Conservation (phyloP, 345 rosid genomes). For the Eucalyptus paniculata region DNA sequence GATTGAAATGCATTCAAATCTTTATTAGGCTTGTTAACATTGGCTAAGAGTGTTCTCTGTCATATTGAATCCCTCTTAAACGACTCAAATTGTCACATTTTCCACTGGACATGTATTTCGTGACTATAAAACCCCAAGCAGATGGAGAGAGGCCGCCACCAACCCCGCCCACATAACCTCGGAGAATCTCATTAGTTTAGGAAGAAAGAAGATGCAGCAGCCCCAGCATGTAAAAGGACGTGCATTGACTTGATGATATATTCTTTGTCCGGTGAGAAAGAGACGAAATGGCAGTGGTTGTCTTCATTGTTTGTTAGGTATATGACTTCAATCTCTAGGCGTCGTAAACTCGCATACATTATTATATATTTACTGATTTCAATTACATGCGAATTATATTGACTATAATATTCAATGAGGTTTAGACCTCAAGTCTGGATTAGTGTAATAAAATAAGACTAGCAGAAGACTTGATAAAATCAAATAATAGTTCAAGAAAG, state of each 20-base stretch:
- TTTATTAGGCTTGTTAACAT: too few species aligned
- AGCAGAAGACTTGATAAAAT: not conserved
- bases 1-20: too few species aligned
- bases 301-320: not conserved
- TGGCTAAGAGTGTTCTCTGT: too few species aligned
- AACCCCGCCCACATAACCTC: too few species aligned
- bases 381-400: not conserved
- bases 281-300: not conserved
- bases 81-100: too few species aligned
- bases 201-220: too few species aligned
- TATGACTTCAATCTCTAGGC: not conserved
- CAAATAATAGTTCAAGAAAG: not conserved
- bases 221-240: not conserved
- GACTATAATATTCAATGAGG: not conserved
- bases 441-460: not conserved
- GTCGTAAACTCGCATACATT: not conserved
- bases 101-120: too few species aligned
- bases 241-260: not conserved
- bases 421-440: not conserved
- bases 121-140: too few species aligned
- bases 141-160: too few species aligned
- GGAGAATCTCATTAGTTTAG: too few species aligned
- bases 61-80: too few species aligned
- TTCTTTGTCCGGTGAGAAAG: not conserved
- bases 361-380: not conserved